phyloP scores from a whole-genome alignment of 106 monocot species.

The Ottelia alismoides region DNA sequence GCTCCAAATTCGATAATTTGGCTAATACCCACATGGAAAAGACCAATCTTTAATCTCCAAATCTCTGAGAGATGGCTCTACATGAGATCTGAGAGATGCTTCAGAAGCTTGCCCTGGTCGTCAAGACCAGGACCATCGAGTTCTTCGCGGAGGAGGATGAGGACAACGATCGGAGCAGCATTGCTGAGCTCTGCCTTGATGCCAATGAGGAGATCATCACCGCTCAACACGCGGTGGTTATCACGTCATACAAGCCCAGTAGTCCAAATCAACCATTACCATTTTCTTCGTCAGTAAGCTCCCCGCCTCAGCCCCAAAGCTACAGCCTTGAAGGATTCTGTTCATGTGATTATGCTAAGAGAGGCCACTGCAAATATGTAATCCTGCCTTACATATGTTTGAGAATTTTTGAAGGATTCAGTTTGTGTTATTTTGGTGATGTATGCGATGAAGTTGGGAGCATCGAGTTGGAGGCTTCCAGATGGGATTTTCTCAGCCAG shows the following conservation, averaged over 20 bases:
- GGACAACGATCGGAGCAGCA: slow-evolving; percentile 13
- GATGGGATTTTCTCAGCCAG: slow-evolving; percentile 34
- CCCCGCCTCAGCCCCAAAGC: too few species aligned
- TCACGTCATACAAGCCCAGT: slow-evolving; percentile 48
- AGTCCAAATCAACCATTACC: slow-evolving; percentile 1
- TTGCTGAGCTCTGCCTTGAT: slow-evolving; percentile 3
- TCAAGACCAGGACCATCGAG: slow-evolving; percentile 88
- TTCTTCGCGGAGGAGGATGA: slow-evolving; percentile 97
- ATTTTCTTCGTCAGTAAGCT: neutral
- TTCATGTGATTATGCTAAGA: slow-evolving; percentile 39
- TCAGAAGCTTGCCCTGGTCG: slow-evolving; percentile 74
- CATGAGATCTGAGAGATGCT: too few species aligned
- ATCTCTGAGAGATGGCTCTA: too few species aligned
- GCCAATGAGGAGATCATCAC: slow-evolving; percentile 58
- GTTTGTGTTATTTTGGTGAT: slow-evolving; percentile 21
- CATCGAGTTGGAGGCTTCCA: neutral
- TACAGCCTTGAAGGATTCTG: slow-evolving; percentile 66
- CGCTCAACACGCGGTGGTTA: slow-evolving; percentile 81
- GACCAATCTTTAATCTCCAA: too few species aligned
- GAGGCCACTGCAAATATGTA: slow-evolving; percentile 57
- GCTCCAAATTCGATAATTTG: too few species aligned
- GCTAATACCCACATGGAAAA: too few species aligned
- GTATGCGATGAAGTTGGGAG: slow-evolving; percentile 1
- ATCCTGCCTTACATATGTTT: slow-evolving; percentile 69
- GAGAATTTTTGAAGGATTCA: slow-evolving; percentile 65